Conservation (phyloP, 306 rosid genomes). For the Lablab purpureus region DNA sequence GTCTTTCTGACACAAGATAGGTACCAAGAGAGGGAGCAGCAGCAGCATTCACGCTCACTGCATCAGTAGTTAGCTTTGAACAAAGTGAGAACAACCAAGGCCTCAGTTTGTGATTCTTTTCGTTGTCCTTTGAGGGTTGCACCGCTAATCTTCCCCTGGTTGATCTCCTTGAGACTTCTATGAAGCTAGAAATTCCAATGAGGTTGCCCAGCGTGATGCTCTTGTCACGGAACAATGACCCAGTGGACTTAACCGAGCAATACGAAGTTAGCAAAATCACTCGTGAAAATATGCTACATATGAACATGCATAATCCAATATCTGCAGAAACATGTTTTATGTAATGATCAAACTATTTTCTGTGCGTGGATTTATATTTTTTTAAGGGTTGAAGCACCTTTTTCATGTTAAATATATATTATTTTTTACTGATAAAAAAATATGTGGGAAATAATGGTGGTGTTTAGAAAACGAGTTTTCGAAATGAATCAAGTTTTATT, state of each 20-base stretch:
- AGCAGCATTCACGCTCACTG: constrained; percentile 42
- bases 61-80: constrained; percentile 68
- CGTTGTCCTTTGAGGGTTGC: constrained; percentile 51
- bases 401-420: too few species aligned
- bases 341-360: too few species aligned
- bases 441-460: too few species aligned
- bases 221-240: constrained; percentile 65
- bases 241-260: constrained; percentile 58
- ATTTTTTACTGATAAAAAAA: too few species aligned
- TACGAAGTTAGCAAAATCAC: constrained; percentile 1
- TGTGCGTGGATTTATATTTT: too few species aligned
- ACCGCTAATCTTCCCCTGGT: constrained; percentile 52
- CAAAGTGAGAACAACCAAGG: constrained; percentile 70
- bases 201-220: constrained; percentile 77
- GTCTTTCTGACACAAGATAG: constrained; percentile 75
- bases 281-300: neutral
- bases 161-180: constrained; percentile 70
- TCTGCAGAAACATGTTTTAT: too few species aligned
- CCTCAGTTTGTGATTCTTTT: constrained; percentile 56
- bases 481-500: neutral
- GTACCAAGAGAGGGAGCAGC: constrained; percentile 73
- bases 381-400: too few species aligned
- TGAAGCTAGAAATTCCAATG: constrained; percentile 58
- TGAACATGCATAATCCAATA: neutral
- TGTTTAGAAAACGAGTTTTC: too few species aligned